Conservation (phyloP, 2,329 filamentous ascomycete species). For the Fusarium compactum region DNA sequence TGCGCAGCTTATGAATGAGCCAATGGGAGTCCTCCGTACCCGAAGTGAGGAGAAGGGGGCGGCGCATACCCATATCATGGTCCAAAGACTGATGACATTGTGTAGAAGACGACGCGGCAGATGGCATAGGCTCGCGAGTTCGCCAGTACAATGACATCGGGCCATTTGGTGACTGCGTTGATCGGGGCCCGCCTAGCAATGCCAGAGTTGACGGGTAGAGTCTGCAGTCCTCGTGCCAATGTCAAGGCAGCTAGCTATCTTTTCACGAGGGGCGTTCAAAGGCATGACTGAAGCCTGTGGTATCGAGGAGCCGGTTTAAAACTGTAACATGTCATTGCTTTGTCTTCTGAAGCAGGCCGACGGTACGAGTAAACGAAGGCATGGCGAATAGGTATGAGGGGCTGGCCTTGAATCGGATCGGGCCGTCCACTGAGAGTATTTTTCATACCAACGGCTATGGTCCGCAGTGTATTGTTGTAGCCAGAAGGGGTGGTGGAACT, state of each 20-base stretch:
- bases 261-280: constrained; percentile 13
- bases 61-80: constrained; percentile 30
- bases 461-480: constrained; percentile 37
- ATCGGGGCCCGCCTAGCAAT: constrained; percentile 41
- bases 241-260: constrained; percentile 24
- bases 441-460: constrained; percentile 33
- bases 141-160: constrained; percentile 36
- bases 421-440: constrained; percentile 44
- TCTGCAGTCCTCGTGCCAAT: constrained; percentile 22
- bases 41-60: constrained; percentile 46
- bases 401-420: constrained; percentile 45
- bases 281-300: constrained; percentile 18
- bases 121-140: constrained; percentile 34
- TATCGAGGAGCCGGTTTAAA: constrained; percentile 6
- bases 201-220: constrained; percentile 28
- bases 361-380: constrained; percentile 39
- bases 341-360: constrained; percentile 19
- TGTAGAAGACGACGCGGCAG: constrained; percentile 34
- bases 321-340: constrained; percentile 30
- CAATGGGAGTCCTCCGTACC: constrained; percentile 49
- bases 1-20: constrained; percentile 38
- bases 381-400: constrained; percentile 37
- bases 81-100: constrained; percentile 31
- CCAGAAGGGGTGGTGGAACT: constrained; percentile 43
- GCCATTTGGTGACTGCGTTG: constrained; percentile 32